Base-by-base conservation (phyloP, 2,329 filamentous ascomycete genomes). In the Aspergillus sergii region DNA sequence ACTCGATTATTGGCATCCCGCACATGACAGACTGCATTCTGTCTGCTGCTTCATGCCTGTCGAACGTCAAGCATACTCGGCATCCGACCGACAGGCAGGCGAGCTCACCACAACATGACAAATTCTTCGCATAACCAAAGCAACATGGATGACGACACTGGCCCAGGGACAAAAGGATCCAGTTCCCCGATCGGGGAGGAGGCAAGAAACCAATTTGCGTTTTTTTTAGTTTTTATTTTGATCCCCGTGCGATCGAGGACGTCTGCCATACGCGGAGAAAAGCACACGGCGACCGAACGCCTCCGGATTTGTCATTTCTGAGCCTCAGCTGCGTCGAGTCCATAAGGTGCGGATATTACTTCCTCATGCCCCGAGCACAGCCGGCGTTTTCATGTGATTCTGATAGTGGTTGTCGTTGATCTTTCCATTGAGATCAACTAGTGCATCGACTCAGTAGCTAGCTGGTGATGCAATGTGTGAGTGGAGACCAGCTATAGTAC, bases 251-350 rank as follows among this genome's bases (percentile, higher is more conserved):
- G 43, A 45, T 23, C n/a, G n/a, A 46, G 9, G n/a, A 10, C 4
- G 21, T 46, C 43, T 34, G 30, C 50, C 14, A 53, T 53, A 32
- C 50, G n/a, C 28, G 19, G 50, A 53, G 50, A 34, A 53, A 53
- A 53, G 28, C 50, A 21, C 51, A 54, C 51, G 11, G 30, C 30
- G 30, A 54, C 51, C 30, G 51, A 54, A 36, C 51, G 21, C 11
- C 30, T 26, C 51, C 51, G 51, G n/a, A 54, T 21, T 36, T 36
- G 51, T 21, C 51, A 34, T 32, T 36, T 30, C 16, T 32, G 9
- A 53, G 50, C 50, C 28, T 53, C 48, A 51, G 48, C 48, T 23
- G 43, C 43, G 43, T 51, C 48, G 50, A 53, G 50, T 53, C 28
- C 50, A 34, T 16, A 14, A 48, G 23, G 23, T 14, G 23, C 3